Evolutionary conservation across 2,329 filamentous ascomycete genomes (phyloP).

Genomic region (Botrytis hyacinthi): DNA sequence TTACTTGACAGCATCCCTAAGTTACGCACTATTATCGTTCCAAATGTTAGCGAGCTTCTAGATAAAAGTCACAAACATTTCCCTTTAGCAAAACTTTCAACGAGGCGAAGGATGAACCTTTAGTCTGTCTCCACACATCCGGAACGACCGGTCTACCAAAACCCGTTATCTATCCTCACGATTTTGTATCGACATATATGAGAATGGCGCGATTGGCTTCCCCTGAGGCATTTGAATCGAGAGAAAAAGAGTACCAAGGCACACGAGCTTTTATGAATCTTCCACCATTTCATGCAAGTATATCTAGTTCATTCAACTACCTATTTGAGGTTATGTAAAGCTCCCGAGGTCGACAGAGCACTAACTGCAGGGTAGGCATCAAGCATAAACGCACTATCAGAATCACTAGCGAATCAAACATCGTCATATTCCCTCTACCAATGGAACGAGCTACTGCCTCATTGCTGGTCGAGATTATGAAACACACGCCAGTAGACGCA

Average conservation of each 20-base stretch:
- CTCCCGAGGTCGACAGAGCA: neutral
- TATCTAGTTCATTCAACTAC: neutral
- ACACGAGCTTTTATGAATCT: neutral
- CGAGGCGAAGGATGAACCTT: neutral
- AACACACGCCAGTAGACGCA: neutral
- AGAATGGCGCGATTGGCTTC: neutral
- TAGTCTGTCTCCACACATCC: neutral
- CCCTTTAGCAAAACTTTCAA: neutral
- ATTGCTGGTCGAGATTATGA: neutral
- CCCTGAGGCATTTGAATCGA: neutral
- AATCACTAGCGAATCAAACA: neutral
- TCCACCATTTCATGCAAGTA: neutral
- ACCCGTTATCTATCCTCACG: neutral
- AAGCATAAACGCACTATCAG: neutral
- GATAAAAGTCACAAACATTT: neutral
- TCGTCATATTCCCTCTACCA: neutral
- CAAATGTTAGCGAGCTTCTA: neutral
- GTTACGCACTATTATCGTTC: neutral
- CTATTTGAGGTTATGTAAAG: neutral
- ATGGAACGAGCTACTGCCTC: neutral
- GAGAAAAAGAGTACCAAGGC: neutral
- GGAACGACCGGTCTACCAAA: neutral
- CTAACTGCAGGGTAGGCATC: neutral
- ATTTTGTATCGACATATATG: neutral
- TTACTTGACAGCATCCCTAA: neutral